Evolutionary conservation across 495 filamentous ascomycete species (phyloP), one percentile per base, ranked within the genome.

Genomic region (Bryoglossum gracile): DNA sequence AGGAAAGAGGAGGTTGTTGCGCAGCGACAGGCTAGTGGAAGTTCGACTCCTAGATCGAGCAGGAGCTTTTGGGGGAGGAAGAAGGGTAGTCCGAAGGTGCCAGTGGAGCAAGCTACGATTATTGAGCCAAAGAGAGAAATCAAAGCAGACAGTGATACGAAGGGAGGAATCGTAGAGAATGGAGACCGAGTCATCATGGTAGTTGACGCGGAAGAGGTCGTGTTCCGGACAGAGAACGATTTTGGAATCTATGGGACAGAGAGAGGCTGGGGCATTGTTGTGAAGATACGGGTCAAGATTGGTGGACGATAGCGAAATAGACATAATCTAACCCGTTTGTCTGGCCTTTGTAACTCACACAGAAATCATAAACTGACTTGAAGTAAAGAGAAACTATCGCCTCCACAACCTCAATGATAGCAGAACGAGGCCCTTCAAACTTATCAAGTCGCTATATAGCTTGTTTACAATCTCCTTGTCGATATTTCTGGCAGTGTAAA

Each of bases 211-310:
- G 63, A 77, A 18, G 76, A 78, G 49, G 65, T 77, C 8, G 68
- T 68, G 1, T 75, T 80, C 50, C 55, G 74, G 17, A 61, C 56
- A 35, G 70, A 75, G 62, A 80, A 76, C 49, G 66, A 68, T 3
- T 62, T 78, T 48, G 76, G 76, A 0, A 51, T 80, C 8, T 71
- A 66, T 57, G 74, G 76, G 50, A 75, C 68, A n/a, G 44, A 58
- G 49, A 65, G 54, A 0, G 76, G 76, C 0, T 76, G 65, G 56
- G 72, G 65, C 10, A 61, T 78, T 57, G 66, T 79, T 22, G 33
- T 72, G 8, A 51, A 56, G 16, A 59, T 77, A 37, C 39, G 43
- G 11, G 43, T 55, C 32, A 25, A 30, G 26, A 5, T 30, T 30
- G 5, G 6, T 30, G 26, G 26, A 5, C 5, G 26, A 13, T 30